phyloP scores from a whole-genome alignment of 352 stramenopile species.

The Globisporangium yorkense region DNA sequence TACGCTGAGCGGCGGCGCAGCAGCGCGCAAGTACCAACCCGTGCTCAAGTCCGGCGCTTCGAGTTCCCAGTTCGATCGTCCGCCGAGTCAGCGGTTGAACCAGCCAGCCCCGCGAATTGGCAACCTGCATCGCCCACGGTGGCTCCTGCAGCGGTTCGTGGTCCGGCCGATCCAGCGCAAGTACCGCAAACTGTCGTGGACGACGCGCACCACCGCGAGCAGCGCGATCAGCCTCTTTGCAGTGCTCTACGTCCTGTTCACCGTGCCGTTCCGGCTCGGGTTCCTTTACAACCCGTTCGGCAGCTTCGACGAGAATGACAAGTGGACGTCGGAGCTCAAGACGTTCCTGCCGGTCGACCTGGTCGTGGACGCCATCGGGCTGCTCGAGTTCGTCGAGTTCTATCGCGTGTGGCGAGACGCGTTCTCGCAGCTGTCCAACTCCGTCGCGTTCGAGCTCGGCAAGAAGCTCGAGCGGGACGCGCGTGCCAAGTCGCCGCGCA shows the following conservation, averaged over 20 bases:
- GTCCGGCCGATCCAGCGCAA: conserved; percentile 21
- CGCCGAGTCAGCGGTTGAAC: background rate
- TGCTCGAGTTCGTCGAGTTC: conserved; percentile 38
- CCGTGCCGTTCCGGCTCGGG: conserved; percentile 55
- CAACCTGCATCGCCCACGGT: background rate
- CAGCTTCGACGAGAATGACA: background rate
- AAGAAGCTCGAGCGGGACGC: conserved; percentile 44
- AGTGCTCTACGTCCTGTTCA: conserved; percentile 48
- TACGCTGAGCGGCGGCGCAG: background rate
- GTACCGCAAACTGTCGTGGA: conserved; percentile 37
- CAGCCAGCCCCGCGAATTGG: background rate
- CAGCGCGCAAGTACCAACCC: background rate
- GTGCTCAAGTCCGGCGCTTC: background rate
- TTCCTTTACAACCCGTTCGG: conserved; percentile 62
- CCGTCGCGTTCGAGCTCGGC: conserved; percentile 33
- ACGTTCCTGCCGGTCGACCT: conserved; percentile 33
- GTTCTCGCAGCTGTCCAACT: conserved; percentile 30
- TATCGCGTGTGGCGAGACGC: conserved; percentile 29
- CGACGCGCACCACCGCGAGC: conserved; percentile 29
- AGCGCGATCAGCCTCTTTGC: conserved; percentile 18
- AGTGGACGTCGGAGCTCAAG: conserved; percentile 40
- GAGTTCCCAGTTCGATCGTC: background rate
- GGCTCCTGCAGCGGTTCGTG: conserved; percentile 13
- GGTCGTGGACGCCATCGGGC: conserved; percentile 34
- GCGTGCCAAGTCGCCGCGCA: conserved; percentile 22